Conservation (phyloP, 73 alveolate genomes). For the Paramecium biaurelia region DNA sequence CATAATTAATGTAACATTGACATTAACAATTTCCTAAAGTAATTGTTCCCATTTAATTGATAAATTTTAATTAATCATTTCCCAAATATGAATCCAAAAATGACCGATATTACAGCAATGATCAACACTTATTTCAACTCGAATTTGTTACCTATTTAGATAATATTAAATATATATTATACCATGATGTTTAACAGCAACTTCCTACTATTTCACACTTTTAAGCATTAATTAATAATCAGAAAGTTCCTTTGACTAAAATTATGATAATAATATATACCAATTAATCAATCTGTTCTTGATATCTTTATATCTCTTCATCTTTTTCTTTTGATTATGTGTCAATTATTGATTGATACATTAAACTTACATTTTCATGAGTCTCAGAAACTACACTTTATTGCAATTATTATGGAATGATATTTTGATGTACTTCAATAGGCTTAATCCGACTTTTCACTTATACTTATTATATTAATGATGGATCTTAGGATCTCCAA, state of each 20-base stretch:
- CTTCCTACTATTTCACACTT: neutral
- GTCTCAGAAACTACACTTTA: neutral
- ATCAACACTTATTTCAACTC: neutral
- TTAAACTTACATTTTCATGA: neutral
- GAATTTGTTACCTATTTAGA: neutral
- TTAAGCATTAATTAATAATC: neutral
- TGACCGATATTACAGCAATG: neutral
- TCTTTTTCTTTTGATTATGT: neutral
- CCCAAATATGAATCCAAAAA: neutral
- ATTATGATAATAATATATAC: neutral
- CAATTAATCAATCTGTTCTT: neutral
- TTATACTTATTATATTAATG: neutral
- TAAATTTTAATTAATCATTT: neutral
- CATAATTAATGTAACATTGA: constrained; percentile 36
- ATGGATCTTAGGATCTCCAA: neutral
- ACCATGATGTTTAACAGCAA: neutral
- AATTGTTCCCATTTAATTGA: constrained; percentile 38
- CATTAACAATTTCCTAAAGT: constrained; percentile 15
- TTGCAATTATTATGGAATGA: neutral
- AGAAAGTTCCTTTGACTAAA: neutral
- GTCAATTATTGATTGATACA: neutral
- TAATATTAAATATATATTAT: neutral
- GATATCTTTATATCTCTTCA: neutral
- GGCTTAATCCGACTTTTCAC: neutral
- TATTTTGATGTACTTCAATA: neutral